phyloP scores from a whole-genome alignment of 352 stramenopile genomes.

The Phytophthora tentaculata region DNA sequence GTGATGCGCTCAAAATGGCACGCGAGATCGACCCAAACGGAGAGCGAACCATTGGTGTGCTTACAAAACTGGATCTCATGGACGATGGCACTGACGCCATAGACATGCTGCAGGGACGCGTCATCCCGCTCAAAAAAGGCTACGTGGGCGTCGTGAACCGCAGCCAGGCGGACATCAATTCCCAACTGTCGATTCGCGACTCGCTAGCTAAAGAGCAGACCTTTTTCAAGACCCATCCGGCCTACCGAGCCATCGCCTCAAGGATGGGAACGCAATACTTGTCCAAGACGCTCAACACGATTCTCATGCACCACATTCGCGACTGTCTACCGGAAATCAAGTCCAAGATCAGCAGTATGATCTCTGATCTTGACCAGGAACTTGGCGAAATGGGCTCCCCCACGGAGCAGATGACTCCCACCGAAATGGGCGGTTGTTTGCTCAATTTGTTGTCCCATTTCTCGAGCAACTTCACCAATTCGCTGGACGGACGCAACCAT shows the following conservation, averaged over 20 bases:
- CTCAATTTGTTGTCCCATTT: slow-evolving; percentile 96
- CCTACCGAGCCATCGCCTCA: slow-evolving; percentile 93
- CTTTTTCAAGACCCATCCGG: slow-evolving; percentile 98
- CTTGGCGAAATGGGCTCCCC: slow-evolving; percentile 95
- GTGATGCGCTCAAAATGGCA: slow-evolving; percentile 98
- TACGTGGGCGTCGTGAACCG: slow-evolving; percentile 99
- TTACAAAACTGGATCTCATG: slow-evolving; percentile 99
- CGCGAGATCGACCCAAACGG: slow-evolving; percentile 92
- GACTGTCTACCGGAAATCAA: slow-evolving; percentile 99
- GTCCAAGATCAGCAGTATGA: slow-evolving; percentile 96
- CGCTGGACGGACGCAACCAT: slow-evolving; percentile 87
- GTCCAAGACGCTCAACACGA: slow-evolving; percentile 97
- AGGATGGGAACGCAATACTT: slow-evolving; percentile 97
- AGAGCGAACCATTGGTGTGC: slow-evolving; percentile 97
- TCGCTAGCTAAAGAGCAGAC: slow-evolving; percentile 95
- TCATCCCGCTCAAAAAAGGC: slow-evolving; percentile 97
- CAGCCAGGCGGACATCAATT: slow-evolving; percentile 98
- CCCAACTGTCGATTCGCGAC: slow-evolving; percentile 94
- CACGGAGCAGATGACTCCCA: slow-evolving; percentile 88
- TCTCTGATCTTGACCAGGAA: slow-evolving; percentile 95
- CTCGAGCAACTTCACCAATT: slow-evolving; percentile 90
- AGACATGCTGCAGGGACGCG: slow-evolving; percentile 96
- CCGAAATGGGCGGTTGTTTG: slow-evolving; percentile 93
- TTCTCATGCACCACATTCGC: slow-evolving; percentile 99
- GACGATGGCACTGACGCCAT: slow-evolving; percentile 98